Base-by-base conservation (phyloP, 106 monocot genomes). In the Xerophyta viscosa region DNA sequence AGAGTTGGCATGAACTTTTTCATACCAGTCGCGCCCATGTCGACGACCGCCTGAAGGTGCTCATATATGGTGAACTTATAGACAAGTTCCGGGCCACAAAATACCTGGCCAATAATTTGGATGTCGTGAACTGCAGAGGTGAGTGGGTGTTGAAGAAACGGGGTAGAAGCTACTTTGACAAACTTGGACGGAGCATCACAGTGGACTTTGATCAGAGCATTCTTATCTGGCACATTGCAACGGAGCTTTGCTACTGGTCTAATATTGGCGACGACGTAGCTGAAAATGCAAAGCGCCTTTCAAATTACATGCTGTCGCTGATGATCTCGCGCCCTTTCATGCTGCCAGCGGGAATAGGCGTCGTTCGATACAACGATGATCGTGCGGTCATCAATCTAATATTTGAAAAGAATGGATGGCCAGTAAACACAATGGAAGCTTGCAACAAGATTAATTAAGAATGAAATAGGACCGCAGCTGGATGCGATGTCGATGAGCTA, bases 161-260 rank as follows among this genome's bases (percentile, higher is more conserved):
- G n/a, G n/a, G n/a, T n/a, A 60, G 20, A 29, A 70, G 76, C 0
- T 65, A 26, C 31, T 46, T 21, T 11, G 8, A 52, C 4, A 43
- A 62, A 6, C 13, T 62, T 5, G 50, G 61, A 0, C 61, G 65
- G 71, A 66, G 71, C 28, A 41, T 71, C 2, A 66, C 66, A 45
- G 61, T 33, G 12, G 71, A 71, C 24, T 71, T 71, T 14, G 71
- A 77, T 12, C 50, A 77, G 37, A 76, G 76, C 70, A 54, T 76
- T 8, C 58, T 76, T 10, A 18, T 76, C 4, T 76, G 76, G 76
- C 76, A 77, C 63, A 58, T 71, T 19, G 77, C 71, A 17, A 67
- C 77, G 0, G 66, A 71, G 36, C 43, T 77, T 8, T 67, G 65
- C 48, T 71, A 59, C 47, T 41, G 52, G 29, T 10, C 27, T 11